Base-by-base conservation (phyloP, 257 asterid species). In the Verbascum thapsus region DNA sequence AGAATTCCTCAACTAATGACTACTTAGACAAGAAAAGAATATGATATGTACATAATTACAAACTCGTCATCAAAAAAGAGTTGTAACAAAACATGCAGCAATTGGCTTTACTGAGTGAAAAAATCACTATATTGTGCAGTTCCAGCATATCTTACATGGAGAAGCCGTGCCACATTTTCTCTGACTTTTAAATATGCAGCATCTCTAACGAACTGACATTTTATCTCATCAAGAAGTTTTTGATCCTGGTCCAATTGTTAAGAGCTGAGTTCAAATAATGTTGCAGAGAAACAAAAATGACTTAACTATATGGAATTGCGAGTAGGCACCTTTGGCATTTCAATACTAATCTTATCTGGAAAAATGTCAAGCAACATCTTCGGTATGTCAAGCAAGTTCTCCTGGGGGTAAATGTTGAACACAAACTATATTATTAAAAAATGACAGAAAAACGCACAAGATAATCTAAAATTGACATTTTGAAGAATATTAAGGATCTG, bases 261-360 rank as follows among this genome's bases (percentile, higher is more conserved):
- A n/a, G 30, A 26, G 43, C 15, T 60, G n/a, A 17, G n/a, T 22
- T 59, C 45, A 47, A 44, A 32, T 13, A 45, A 61, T 11, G 43
- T 61, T 61, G 23, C 7, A 42, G 10, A 12, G 34, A 16, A 61
- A 44, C 42, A 30, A 16, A 7, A 61, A 34, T 6, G 17, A 30
- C 23, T 12, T 23, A 1, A 26, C 19, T 44, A 19, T 44, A 20
- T 30, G 35, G 32, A 34, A 61, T 30, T 15, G 37, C 56, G 26
- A 23, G 22, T 38, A 43, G 41, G 50, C 52, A 63, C 69, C 61
- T 63, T 15, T 37, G 69, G 69, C 69, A 63, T 19, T 45, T 63
- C 52, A 22, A 63, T 63, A 10, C 45, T n/a, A 50, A 63, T 63
- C 37, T 12, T 34, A 4, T 49, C 30, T 39, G 51, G 37, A 19